Base-by-base conservation (phyloP, 441 rosid genomes). In the Viola pubescens region DNA sequence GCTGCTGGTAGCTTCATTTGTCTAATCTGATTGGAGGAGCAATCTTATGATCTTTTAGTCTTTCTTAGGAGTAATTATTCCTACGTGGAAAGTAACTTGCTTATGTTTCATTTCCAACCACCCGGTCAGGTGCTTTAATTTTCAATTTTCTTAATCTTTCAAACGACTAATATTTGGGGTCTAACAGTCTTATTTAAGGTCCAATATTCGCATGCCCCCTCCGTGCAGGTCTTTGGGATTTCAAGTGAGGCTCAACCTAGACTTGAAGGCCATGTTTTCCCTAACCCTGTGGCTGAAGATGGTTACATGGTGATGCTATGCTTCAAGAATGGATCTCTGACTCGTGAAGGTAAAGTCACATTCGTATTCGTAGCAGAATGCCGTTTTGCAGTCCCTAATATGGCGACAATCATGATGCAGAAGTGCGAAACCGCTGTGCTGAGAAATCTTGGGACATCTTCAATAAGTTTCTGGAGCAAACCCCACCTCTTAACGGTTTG, bases 241-340 rank as follows among this genome's bases (percentile, higher is more conserved):
- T 79, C 94, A 19, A 64, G 65, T 71, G 83, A 85, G 65, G 86
- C 83, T 60, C 72, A 84, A 68, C 90, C 97, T 6, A 56, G 91
- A 70, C 73, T 91, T 57, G 97, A 89, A 73, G 97, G 98, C 37
- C 91, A 91, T 54, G 85, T 91, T 49, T 78, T 91, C 52, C 95
- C 98, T 14, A 89, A 89, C 77, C 97, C 97, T 2, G 94, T 89
- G 12, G 94, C 89, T 67, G 77, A 78, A 13, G 74, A 89, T 61
- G 85, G 97, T 70, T 91, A 89, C 78, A 91, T 89, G 97, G 86
- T 91, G 53, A 91, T 91, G 97, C 67, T 91, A 70, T 74, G 70
- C 51, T 89, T 85, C 83, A 87, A 87, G 73, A 89, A 91, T 71
- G 97, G 85, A 16, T 89, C 98, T 69, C 79, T 91, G 61, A 85